phyloP scores from a whole-genome alignment of 345 rosid species.

The Xanthoceras sorbifolium region DNA sequence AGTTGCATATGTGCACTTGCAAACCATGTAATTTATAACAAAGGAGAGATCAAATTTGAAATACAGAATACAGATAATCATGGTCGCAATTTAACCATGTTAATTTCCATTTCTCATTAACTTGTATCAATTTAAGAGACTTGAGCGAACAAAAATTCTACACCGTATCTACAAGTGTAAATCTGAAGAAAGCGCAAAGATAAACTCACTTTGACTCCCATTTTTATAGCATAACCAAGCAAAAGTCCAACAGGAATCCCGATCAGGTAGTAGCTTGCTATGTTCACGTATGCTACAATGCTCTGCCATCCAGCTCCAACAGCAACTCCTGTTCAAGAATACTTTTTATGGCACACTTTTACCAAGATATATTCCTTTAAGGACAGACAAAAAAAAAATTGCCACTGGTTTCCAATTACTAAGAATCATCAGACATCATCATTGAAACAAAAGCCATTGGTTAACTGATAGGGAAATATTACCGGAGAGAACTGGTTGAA shows the following conservation, averaged over 20 bases:
- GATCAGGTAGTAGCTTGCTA: conserved; percentile 67
- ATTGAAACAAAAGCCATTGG: neutral
- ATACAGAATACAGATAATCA: too few relatives aligned
- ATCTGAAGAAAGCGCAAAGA: neutral
- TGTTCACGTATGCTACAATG: conserved; percentile 67
- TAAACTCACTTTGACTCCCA: conserved; percentile 63
- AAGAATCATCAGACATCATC: neutral
- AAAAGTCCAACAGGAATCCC: conserved; percentile 68
- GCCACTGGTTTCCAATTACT: neutral
- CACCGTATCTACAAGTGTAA: too few relatives aligned
- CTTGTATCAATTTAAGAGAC: neutral
- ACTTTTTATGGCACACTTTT: too few relatives aligned
- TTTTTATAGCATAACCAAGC: conserved; percentile 51
- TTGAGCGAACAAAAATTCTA: neutral
- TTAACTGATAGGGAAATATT: conserved; percentile 10
- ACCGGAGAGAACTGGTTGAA: conserved; percentile 91
- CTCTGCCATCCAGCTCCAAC: conserved; percentile 87
- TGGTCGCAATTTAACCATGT: too few relatives aligned
- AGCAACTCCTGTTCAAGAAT: conserved; percentile 57
- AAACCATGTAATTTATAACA: neutral
- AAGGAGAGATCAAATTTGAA: too few relatives aligned
- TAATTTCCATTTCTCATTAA: neutral
- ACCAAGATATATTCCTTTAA: neutral
- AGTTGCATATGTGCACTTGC: neutral
- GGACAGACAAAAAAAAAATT: neutral